phyloP scores from a whole-genome alignment of 208 protist genomes.

The Trypanosoma cruzi region DNA sequence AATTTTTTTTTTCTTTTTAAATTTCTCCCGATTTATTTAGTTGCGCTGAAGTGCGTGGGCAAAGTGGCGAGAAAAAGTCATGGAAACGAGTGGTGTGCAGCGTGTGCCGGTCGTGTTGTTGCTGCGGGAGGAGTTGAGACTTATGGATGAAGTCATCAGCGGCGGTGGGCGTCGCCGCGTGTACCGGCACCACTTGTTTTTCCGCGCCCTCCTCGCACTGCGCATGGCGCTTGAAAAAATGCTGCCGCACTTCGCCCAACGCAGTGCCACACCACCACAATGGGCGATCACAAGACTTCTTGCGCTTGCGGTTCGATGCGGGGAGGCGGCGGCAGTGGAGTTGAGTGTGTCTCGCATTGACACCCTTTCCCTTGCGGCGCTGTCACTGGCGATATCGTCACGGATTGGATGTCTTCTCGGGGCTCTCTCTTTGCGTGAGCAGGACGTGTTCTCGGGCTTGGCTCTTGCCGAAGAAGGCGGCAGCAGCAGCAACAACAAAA shows the following conservation, averaged over 20 bases:
- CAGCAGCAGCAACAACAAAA: too few species aligned
- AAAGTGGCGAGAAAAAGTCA: not conserved
- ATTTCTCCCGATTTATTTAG: not conserved
- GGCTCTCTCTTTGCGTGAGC: not conserved
- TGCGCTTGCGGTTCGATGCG: constrained; percentile 26
- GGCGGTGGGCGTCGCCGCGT: constrained; percentile 29
- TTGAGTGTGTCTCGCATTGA: constrained; percentile 56
- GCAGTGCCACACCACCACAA: not conserved
- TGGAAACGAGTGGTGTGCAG: not conserved
- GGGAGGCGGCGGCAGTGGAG: constrained; percentile 52
- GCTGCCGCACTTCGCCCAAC: constrained; percentile 11
- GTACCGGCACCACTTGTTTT: constrained; percentile 64
- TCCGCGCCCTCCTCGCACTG: constrained; percentile 25
- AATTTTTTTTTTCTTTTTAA: not conserved
- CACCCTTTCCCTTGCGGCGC: constrained; percentile 45
- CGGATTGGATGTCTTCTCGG: constrained; percentile 50
- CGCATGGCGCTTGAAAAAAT: constrained; percentile 11
- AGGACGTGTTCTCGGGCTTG: constrained; percentile 5
- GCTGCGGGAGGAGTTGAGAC: constrained; percentile 20
- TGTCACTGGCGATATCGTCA: constrained; percentile 36
- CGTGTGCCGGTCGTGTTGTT: constrained; percentile 14
- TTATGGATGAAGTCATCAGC: constrained; percentile 13
- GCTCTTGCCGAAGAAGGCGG: not conserved
- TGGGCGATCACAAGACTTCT: constrained; percentile 9
- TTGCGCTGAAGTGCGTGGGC: not conserved